phyloP scores from a whole-genome alignment of 345 rosid genomes.

The Rhizophora mangle region DNA sequence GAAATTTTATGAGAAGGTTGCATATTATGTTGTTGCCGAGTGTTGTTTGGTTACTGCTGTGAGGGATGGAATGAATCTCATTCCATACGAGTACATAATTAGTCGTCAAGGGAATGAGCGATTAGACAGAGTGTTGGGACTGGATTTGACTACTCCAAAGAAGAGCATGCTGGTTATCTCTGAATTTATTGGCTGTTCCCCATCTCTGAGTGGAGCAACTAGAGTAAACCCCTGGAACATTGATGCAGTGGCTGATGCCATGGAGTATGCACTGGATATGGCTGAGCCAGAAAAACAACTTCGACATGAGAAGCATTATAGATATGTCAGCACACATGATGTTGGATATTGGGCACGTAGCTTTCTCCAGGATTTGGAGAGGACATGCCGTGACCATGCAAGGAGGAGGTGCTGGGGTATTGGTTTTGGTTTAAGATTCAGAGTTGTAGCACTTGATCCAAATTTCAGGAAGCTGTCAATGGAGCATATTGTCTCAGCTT shows the following conservation, averaged over 20 bases:
- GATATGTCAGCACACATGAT: constrained; percentile 83
- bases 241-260: constrained; percentile 84
- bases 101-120: constrained; percentile 76
- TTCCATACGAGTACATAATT: constrained; percentile 79
- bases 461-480: constrained; percentile 76
- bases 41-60: constrained; percentile 89
- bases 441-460: constrained; percentile 75
- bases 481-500: constrained; percentile 79
- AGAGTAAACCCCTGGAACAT: constrained; percentile 87
- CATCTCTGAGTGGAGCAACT: constrained; percentile 82
- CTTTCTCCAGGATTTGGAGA: constrained; percentile 79
- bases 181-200: constrained; percentile 92
- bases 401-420: constrained; percentile 80
- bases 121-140: constrained; percentile 57
- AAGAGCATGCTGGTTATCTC: constrained; percentile 87
- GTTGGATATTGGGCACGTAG: constrained; percentile 92
- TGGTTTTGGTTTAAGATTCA: constrained; percentile 76
- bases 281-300: constrained; percentile 71
- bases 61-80: constrained; percentile 91
- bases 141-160: constrained; percentile 47
- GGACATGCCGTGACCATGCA: constrained; percentile 66
- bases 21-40: constrained; percentile 82
- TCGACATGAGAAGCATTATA: constrained; percentile 85
- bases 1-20: constrained; percentile 72
- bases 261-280: constrained; percentile 70